Conservation (phyloP, 805 yeast genomes). For the Phaffomyces antillensis region DNA sequence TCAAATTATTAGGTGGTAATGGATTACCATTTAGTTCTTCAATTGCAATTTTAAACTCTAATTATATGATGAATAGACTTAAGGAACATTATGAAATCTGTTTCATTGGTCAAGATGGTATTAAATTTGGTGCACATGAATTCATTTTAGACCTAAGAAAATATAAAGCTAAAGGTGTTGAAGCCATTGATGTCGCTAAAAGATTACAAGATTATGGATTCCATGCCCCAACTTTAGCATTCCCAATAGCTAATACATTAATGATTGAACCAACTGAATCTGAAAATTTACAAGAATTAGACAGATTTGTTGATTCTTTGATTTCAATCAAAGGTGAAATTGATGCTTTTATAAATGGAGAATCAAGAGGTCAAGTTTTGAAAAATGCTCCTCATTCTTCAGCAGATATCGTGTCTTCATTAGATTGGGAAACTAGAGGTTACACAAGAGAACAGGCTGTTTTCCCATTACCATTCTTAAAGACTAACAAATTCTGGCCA, state of each 20-base stretch:
- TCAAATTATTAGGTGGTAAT: conserved; percentile 84
- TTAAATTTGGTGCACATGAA: conserved; percentile 91
- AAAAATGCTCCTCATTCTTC: conserved; percentile 92
- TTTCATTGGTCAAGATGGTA: conserved; percentile 55
- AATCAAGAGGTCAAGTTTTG: conserved; percentile 59
- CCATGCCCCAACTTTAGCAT: conserved; percentile 98
- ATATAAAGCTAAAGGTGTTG: conserved; percentile 71
- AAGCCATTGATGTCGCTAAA: conserved; percentile 95
- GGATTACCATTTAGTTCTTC: conserved; percentile 84
- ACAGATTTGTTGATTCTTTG: conserved; percentile 84
- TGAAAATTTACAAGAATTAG: conserved; percentile 80
- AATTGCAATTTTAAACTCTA: conserved; percentile 90
- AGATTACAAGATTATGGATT: conserved; percentile 96
- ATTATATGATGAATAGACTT: conserved; percentile 84
- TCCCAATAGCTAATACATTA: conserved; percentile 95
- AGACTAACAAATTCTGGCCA: conserved; percentile 87
- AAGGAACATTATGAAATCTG: conserved; percentile 66
- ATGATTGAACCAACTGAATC: conserved; percentile 99
- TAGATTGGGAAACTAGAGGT: conserved; percentile 79
- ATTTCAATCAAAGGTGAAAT: conserved; percentile 80
- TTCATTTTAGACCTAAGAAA: conserved; percentile 88
- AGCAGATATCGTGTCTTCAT: conserved; percentile 60
- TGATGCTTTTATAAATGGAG: conserved; percentile 58
- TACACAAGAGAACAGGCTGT: conserved; percentile 93
- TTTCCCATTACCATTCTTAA: conserved; percentile 75